phyloP scores from a whole-genome alignment of 345 rosid species.

The Moringa oleifera region DNA sequence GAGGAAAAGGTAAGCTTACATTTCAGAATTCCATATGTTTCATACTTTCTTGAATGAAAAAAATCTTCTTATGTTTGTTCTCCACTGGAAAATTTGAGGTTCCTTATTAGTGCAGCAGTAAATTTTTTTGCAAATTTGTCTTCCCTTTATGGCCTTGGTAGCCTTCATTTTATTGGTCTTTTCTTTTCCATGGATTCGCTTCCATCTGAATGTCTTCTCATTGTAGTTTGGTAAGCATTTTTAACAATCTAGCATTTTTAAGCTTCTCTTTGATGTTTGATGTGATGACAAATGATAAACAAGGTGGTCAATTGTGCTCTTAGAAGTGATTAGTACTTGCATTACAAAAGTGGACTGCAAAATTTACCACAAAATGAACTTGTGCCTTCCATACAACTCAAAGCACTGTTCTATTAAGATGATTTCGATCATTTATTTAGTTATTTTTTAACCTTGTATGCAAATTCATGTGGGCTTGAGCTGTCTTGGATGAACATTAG shows the following conservation, averaged over 20 bases:
- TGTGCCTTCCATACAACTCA: not conserved
- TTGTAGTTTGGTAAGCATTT: not conserved
- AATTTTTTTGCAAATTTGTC: not conserved
- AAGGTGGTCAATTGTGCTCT: not conserved
- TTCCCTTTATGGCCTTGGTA: not conserved
- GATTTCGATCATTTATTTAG: not conserved
- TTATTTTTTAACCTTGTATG: not conserved
- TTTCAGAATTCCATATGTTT: not conserved
- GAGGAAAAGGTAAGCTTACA: conserved; percentile 56
- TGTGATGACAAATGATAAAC: not conserved
- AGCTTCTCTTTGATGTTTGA: not conserved
- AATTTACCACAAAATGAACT: not conserved
- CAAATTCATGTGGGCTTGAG: not conserved
- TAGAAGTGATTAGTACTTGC: not conserved
- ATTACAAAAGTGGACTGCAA: not conserved
- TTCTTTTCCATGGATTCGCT: not conserved
- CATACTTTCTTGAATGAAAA: too few species aligned
- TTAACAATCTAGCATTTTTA: not conserved
- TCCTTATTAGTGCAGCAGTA: not conserved
- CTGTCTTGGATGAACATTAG: not conserved
- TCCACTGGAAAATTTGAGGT: not conserved
- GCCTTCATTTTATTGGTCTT: not conserved
- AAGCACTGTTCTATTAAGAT: not conserved
- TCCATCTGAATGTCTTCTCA: not conserved
- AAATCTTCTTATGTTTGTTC: too few species aligned